Evolutionary conservation across 1,139 yeast species (phyloP), one percentile per base, ranked within the genome.

Genomic region (Candida tetrigidarum): DNA sequence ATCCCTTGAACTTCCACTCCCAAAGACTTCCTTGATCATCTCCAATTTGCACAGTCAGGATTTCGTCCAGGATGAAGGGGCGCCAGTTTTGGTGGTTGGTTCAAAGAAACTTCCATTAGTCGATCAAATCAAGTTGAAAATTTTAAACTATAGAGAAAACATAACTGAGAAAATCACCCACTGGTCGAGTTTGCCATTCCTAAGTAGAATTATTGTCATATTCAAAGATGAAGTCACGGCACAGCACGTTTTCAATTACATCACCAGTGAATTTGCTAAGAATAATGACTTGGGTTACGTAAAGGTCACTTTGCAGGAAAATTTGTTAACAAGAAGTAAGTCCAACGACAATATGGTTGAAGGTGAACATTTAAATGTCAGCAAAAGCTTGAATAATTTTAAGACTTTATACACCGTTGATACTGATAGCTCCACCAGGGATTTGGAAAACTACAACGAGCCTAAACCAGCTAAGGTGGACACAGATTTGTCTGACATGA

Each of bases 171-270:
- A 65, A 34, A 68, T 77, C 28, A 59, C 64, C 36, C 65, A 73
- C 48, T 77, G 81, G 81, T 67, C 78, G 9, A 72, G 67, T 41
- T 55, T 77, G 30, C 71, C 80, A 9, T 73, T 71, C 44, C 60
- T 76, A 42, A 63, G 60, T 40, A 57, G 82, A 26, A 60, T 74
- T 11, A 71, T 77, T 16, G 63, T 76, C 27, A 71, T 75, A 5
- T 58, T 76, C 48, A 59, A 61, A 45, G 61, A 64, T 16, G 75
- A 67, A 33, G 42, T 42, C 1, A 57, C 63, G 2, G 78, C 81
- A 0, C 23, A 43, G 10, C 47, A 52, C 9, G 59, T 71, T 2
- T 63, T 55, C 49, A 27, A 51, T 1, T 57, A 51, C 43, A 54
- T 77, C 27, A 39, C 47, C n/a, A n/a, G 38, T 4, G 37, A 51